phyloP scores from a whole-genome alignment of 129 eudicot species.

The Flaveria brownii region DNA sequence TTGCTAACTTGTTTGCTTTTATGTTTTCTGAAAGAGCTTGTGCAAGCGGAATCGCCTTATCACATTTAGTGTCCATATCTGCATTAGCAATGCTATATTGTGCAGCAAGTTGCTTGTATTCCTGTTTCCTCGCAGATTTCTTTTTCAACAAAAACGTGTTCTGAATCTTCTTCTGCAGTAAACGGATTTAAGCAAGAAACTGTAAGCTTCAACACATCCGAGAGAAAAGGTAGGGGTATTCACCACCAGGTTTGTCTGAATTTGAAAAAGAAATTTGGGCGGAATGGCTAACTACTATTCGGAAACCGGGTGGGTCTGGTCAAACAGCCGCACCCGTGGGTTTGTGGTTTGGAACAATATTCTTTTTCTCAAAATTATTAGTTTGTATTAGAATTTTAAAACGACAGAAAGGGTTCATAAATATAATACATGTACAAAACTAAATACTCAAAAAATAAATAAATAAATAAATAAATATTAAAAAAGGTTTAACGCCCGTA shows the following conservation, averaged over 20 bases:
- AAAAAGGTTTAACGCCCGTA: not conserved
- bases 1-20: constrained; percentile 15
- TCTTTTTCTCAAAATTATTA: not conserved
- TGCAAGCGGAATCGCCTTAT: not conserved
- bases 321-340: not conserved
- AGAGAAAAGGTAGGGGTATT: not conserved
- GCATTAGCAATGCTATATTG: constrained; percentile 3
- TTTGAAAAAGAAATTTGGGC: not conserved
- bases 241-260: not conserved
- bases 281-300: not conserved
- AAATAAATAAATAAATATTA: not conserved
- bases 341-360: not conserved
- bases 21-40: not conserved
- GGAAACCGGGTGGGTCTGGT: not conserved
- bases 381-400: not conserved
- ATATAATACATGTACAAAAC: not conserved
- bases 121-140: constrained; percentile 53
- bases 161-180: constrained; percentile 61
- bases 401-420: not conserved
- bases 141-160: constrained; percentile 48
- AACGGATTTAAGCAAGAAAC: not conserved
- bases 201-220: not conserved
- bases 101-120: constrained; percentile 49
- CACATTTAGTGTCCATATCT: constrained; percentile 20
- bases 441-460: not conserved